A percentile compares a stretch with the other conserved stretches of the same genome.
These are phyloP conservation scores for Singerocomus inundabilis DNA, from an alignment of 1,284 basidiomycete genomes.

Conservation along the genomic window DNA sequence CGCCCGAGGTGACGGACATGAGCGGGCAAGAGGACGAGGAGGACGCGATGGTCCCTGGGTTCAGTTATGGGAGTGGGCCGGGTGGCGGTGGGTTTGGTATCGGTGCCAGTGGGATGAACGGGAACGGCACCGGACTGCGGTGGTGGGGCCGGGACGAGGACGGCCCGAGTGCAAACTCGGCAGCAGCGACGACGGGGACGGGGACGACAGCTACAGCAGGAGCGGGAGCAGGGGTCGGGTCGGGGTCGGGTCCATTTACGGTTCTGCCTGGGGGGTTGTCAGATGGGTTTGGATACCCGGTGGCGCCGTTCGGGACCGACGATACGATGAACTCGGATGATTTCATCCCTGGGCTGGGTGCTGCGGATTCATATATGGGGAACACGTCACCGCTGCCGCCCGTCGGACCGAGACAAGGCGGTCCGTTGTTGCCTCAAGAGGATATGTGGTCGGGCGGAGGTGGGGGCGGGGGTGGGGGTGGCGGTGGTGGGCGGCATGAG, in stretches of 20 bases:
- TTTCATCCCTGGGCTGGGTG: conserved; percentile 50
- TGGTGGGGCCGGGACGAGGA: conserved; percentile 47
- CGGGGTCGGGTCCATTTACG: no score
- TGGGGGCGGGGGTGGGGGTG: conserved; percentile 9
- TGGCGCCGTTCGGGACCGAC: conserved; percentile 16
- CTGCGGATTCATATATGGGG: conserved; percentile 22
- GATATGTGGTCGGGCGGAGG: conserved; percentile 38
- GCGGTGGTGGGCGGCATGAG: no score
- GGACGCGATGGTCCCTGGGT: conserved; percentile 66
- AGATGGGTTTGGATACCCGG: conserved; percentile 18
- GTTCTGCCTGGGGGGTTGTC: conserved; percentile 12
- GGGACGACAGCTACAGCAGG: not conserved
- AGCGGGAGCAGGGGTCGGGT: not conserved
- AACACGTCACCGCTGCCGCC: conserved; percentile 1
- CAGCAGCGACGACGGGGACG: not conserved
- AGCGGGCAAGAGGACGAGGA: conserved; percentile 74
- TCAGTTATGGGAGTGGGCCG: conserved; percentile 38
- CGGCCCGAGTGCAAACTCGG: conserved; percentile 7
- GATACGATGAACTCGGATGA: conserved; percentile 40
- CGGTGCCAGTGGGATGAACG: conserved; percentile 13
- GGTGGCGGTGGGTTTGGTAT: conserved; percentile 16
- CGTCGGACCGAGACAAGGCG: conserved; percentile 33
- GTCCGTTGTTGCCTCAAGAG: conserved; percentile 40
- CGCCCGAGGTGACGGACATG: conserved; percentile 56
- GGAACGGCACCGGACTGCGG: conserved; percentile 5